Percentiles rank a stretch among this genome's conserved stretches.
These are phyloP conservation scores for Euptelea pleiosperma DNA, from an alignment of 164 flowering plant genomes.

Conservation along the genomic window DNA sequence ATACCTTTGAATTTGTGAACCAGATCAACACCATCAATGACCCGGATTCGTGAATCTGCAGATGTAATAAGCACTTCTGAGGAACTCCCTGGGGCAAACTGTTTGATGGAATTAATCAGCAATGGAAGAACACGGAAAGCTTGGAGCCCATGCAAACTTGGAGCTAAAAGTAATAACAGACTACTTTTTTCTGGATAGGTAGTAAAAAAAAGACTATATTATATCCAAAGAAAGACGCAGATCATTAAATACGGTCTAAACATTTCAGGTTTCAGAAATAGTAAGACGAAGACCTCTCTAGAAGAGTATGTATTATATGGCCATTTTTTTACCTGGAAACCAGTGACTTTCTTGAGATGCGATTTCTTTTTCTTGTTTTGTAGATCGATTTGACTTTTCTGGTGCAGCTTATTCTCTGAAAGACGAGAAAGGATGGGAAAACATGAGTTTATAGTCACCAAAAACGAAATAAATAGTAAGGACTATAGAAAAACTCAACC, in stretches of 20 bases:
- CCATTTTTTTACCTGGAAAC: conserved; percentile 68
- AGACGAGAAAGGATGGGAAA: not conserved
- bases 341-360: conserved; percentile 89
- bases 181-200: no score
- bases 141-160: not conserved
- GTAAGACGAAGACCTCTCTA: not conserved
- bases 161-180: no score
- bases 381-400: conserved; percentile 63
- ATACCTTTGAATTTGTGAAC: conserved; percentile 94
- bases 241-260: no score
- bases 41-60: conserved; percentile 92
- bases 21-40: conserved; percentile 76
- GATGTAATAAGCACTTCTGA: conserved; percentile 95
- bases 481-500: not conserved
- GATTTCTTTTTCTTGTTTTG: conserved; percentile 89
- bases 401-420: conserved; percentile 79
- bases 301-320: not conserved
- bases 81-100: conserved; percentile 94
- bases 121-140: conserved; percentile 4
- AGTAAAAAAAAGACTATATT: no score
- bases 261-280: not conserved
- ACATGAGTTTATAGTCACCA: not conserved
- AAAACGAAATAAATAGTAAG: not conserved
- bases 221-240: no score
- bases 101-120: conserved; percentile 23